Conservation (phyloP, 257 asterid genomes). For the Asclepias syriaca region DNA sequence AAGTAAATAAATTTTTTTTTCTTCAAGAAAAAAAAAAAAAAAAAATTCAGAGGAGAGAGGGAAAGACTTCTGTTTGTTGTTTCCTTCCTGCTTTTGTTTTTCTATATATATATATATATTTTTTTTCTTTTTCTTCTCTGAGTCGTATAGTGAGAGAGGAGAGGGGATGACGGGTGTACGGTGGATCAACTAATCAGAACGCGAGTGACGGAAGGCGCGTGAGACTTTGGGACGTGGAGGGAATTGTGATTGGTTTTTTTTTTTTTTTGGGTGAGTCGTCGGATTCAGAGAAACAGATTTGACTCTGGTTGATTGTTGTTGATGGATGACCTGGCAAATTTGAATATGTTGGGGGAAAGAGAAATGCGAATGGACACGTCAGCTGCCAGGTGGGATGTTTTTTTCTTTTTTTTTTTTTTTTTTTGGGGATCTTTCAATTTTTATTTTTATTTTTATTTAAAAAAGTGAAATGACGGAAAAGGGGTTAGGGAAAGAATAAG, state of each 20-base stretch:
- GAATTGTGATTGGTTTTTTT: neutral
- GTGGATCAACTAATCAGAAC: neutral
- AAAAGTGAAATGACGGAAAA: constrained; percentile 6
- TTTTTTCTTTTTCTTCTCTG: neutral
- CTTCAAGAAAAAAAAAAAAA: no score
- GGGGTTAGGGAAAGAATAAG: neutral
- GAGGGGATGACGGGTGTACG: neutral
- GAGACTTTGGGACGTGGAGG: neutral
- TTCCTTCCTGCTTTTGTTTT: constrained; percentile 1
- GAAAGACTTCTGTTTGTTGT: neutral
- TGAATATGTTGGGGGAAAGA: neutral
- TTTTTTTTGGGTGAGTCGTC: neutral
- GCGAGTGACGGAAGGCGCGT: neutral
- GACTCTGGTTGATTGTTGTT: neutral
- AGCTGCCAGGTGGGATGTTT: constrained; percentile 12
- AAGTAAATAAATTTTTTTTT: neutral
- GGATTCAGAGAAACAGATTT: constrained; percentile 1
- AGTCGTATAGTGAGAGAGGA: constrained; percentile 5
- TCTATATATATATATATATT: neutral
- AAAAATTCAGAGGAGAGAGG: neutral
- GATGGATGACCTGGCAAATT: constrained; percentile 13
- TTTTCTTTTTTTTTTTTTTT: neutral
- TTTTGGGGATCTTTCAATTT: neutral
- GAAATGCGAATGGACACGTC: constrained; percentile 18
- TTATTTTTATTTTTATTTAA: neutral